Evolutionary conservation across 768 basidiomycete genomes (phyloP).

Genomic region (Dictyophora rubrovolvata): DNA sequence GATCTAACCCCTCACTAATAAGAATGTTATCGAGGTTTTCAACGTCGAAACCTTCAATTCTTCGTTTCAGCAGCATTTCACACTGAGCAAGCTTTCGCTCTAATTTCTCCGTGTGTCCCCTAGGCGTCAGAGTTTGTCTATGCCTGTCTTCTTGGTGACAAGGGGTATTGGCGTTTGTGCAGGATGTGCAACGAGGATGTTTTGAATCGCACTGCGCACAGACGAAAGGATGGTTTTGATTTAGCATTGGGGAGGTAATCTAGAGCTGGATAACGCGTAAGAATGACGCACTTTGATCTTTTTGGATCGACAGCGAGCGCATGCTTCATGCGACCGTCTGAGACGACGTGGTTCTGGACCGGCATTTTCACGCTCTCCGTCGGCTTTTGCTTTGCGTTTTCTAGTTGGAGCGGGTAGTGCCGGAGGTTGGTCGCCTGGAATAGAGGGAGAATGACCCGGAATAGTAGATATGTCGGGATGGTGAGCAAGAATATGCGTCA

Average conservation of each 20-base stretch:
- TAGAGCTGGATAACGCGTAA: constrained; percentile 41
- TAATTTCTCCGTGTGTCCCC: constrained; percentile 74
- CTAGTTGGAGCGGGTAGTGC: constrained; percentile 20
- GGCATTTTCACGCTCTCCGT: constrained; percentile 42
- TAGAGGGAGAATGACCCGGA: constrained; percentile 7
- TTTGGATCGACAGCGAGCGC: constrained; percentile 89
- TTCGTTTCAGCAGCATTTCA: constrained; percentile 66
- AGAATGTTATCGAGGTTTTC: constrained; percentile 56
- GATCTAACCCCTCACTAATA: constrained; percentile 57
- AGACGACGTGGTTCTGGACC: constrained; percentile 70
- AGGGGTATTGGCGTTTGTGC: constrained; percentile 63
- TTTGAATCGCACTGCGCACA: constrained; percentile 74
- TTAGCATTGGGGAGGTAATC: constrained; percentile 18
- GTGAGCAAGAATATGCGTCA: constrained; percentile 8
- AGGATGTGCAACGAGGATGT: constrained; percentile 79
- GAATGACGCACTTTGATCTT: constrained; percentile 79
- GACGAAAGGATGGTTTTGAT: constrained; percentile 11
- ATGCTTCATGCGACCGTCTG: constrained; percentile 84
- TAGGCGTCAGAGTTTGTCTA: constrained; percentile 74
- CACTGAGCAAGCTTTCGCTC: constrained; percentile 75
- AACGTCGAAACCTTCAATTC: constrained; percentile 57
- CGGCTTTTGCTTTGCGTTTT: constrained; percentile 47
- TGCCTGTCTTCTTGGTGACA: constrained; percentile 88
- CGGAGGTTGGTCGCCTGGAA: constrained; percentile 7
- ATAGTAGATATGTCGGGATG: constrained; percentile 8